A percentile compares a stretch with the other conserved stretches of the same genome.
These are phyloP conservation scores for Daldinia vernicosa DNA, from an alignment of 495 filamentous ascomycete species.

Conservation along the genomic window DNA sequence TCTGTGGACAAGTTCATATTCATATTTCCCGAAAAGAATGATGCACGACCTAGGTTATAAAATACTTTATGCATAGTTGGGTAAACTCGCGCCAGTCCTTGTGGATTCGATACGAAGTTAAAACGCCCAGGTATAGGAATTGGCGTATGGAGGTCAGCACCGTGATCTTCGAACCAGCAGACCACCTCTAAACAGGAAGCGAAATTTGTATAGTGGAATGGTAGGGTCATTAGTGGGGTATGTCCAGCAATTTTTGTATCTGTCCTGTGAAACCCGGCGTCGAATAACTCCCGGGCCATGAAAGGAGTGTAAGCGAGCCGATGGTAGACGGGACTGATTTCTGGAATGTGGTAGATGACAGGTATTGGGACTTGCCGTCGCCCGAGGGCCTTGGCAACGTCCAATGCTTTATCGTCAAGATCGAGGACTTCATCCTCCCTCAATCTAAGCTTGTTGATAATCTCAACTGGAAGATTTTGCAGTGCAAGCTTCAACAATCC, in stretches of 20 bases:
- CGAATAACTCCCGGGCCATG: slow-evolving; percentile 4
- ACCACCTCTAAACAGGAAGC: background rate
- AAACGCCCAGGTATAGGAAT: slow-evolving; percentile 4
- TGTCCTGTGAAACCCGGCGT: slow-evolving; percentile 10
- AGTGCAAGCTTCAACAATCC: slow-evolving; percentile 8
- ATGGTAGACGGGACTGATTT: background rate
- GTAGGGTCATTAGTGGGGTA: background rate
- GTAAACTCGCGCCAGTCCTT: background rate
- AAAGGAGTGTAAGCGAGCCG: background rate
- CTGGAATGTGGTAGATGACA: background rate
- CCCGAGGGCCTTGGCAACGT: slow-evolving; percentile 4
- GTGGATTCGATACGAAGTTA: background rate
- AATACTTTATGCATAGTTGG: background rate
- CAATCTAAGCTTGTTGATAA: background rate
- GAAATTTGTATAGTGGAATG: too few relatives aligned
- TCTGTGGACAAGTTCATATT: too few relatives aligned
- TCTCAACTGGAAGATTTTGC: background rate
- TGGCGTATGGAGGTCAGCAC: slow-evolving; percentile 3
- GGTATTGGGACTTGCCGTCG: background rate
- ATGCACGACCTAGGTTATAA: background rate
- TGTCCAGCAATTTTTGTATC: background rate
- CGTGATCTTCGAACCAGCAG: slow-evolving; percentile 21
- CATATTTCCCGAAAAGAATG: background rate
- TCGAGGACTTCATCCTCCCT: background rate
- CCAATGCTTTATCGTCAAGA: slow-evolving; percentile 10